phyloP scores from a whole-genome alignment of 768 basidiomycete genomes.

The Tricholoma matsutake region DNA sequence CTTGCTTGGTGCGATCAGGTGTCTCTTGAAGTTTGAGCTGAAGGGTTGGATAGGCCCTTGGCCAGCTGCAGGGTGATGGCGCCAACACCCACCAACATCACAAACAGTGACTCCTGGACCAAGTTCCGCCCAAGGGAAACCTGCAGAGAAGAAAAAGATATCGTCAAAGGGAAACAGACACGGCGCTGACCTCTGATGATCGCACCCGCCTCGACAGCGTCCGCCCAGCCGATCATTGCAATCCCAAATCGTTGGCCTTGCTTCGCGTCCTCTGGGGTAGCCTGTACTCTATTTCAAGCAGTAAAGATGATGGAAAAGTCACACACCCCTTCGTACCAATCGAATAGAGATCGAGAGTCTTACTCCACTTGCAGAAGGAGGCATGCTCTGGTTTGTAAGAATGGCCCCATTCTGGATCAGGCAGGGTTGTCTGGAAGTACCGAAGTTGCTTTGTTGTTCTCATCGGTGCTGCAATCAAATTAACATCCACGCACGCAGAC shows the following conservation, averaged over 20 bases:
- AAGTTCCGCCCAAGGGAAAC: slow-evolving; percentile 34
- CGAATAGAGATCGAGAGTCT: slow-evolving; percentile 14
- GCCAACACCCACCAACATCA: slow-evolving; percentile 41
- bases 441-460: slow-evolving; percentile 17
- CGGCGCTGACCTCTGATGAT: slow-evolving; percentile 19
- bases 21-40: slow-evolving; percentile 38
- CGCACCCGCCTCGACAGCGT: slow-evolving; percentile 18
- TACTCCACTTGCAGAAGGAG: slow-evolving; percentile 22
- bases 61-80: slow-evolving; percentile 29
- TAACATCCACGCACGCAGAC: no score
- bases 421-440: slow-evolving; percentile 33
- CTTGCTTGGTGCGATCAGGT: slow-evolving; percentile 28
- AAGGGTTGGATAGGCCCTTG: slow-evolving; percentile 31
- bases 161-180: not conserved
- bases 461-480: slow-evolving; percentile 17
- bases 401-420: slow-evolving; percentile 30
- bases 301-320: not conserved
- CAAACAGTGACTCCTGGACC: slow-evolving; percentile 27
- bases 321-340: slow-evolving; percentile 18
- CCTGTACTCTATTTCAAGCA: not conserved
- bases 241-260: slow-evolving; percentile 23
- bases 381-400: slow-evolving; percentile 22
- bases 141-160: slow-evolving; percentile 13
- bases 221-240: slow-evolving; percentile 31
- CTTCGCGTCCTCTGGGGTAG: slow-evolving; percentile 13